phyloP scores from a whole-genome alignment of 371 early-diverging fungal genomes.

The Mucor racemosus region DNA sequence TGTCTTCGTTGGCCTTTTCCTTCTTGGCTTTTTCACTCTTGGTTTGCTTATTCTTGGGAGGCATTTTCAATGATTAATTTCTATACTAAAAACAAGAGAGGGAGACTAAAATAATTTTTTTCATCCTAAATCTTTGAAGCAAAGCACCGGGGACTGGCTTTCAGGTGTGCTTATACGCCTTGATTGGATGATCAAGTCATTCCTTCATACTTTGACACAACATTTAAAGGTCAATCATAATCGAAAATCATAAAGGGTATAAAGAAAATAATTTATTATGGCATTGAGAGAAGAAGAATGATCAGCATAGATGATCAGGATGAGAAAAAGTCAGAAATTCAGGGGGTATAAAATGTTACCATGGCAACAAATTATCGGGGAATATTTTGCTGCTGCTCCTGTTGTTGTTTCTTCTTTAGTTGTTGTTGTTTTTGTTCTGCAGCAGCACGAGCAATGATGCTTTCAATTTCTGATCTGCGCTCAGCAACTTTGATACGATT shows the following conservation, averaged over 20 bases:
- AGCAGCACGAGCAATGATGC: constrained; percentile 37
- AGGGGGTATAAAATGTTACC: not conserved
- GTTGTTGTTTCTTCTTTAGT: constrained; percentile 1
- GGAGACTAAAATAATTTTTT: constrained; percentile 12
- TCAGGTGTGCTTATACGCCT: not conserved
- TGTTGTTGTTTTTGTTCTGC: constrained; percentile 21
- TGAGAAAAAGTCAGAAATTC: not conserved
- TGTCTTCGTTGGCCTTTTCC: constrained; percentile 91
- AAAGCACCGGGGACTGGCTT: constrained; percentile 9
- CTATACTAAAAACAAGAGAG: not conserved
- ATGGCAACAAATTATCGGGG: not conserved
- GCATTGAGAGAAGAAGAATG: too few species aligned
- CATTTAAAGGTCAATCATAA: too few species aligned
- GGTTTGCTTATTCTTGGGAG: constrained; percentile 72
- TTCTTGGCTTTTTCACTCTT: constrained; percentile 75
- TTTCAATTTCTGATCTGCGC: constrained; percentile 36
- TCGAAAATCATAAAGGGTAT: not conserved
- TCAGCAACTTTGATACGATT: constrained; percentile 33
- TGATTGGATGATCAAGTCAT: not conserved
- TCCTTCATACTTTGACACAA: too few species aligned
- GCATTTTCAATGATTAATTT: constrained; percentile 57
- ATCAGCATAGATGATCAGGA: not conserved
- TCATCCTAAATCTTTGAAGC: not conserved
- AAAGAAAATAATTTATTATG: not conserved
- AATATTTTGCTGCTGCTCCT: not conserved